These are phyloP conservation scores for Nidularia pulvinata DNA, from an alignment of 768 basidiomycete genomes.

Conservation along the genomic window DNA sequence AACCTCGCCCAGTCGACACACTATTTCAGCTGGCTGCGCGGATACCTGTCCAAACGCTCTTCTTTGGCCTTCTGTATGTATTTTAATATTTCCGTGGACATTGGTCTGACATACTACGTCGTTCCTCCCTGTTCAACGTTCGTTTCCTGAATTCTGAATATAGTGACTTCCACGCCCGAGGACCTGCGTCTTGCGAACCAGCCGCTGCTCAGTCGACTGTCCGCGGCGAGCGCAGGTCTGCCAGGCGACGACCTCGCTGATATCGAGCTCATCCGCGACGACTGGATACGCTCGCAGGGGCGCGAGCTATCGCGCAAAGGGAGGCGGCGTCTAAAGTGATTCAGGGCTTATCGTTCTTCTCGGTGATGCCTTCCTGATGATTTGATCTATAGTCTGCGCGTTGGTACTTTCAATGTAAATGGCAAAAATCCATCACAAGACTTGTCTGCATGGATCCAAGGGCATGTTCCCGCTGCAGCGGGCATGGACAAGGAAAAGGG, in stretches of 20 bases:
- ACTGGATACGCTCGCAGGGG: conserved; percentile 58
- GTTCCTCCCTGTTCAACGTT: not conserved
- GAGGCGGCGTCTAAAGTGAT: conserved; percentile 27
- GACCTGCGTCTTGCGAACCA: conserved; percentile 54
- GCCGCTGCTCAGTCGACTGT: conserved; percentile 55
- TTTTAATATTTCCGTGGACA: not conserved
- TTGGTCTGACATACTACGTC: too few species aligned
- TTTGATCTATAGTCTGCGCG: conserved; percentile 45
- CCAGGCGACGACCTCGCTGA: conserved; percentile 63
- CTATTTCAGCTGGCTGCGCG: conserved; percentile 44
- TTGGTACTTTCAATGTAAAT: conserved; percentile 88
- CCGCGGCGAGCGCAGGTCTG: conserved; percentile 59
- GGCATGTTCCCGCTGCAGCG: conserved; percentile 9
- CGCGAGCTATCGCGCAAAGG: conserved; percentile 29
- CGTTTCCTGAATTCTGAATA: not conserved
- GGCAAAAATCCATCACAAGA: conserved; percentile 76
- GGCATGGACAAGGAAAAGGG: conserved; percentile 1
- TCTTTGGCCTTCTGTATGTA: conserved; percentile 25
- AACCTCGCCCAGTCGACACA: conserved; percentile 23
- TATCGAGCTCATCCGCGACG: conserved; percentile 55
- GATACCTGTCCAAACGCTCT: conserved; percentile 31
- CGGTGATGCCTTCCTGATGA: not conserved
- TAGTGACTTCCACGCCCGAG: conserved; percentile 42
- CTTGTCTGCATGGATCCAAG: conserved; percentile 62
- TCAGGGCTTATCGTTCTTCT: not conserved